Evolutionary conservation across 2,329 filamentous ascomycete genomes (phyloP), one percentile per base, ranked within the genome.

Genomic region (Arthrobotrys sinensis): DNA sequence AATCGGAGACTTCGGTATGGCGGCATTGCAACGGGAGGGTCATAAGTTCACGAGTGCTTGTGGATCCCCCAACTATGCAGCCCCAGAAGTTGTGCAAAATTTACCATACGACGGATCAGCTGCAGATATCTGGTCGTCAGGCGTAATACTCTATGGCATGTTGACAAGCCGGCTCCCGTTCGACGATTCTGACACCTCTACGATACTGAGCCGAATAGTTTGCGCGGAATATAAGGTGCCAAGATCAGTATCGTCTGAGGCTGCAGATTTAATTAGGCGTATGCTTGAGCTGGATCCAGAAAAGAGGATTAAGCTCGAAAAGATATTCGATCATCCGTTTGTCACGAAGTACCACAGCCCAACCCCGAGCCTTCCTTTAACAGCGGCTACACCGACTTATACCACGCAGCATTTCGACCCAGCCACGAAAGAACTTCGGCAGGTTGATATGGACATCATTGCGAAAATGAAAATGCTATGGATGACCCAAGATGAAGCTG

Each of bases 1-100:
- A 85, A 91, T 99, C 81, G 95, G 95, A 64, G 96, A 99, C 84
- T 99, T 99, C 84, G 95, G 96, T 48, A 97, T 99, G 94, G 96
- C 96, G 52, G 95, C 95, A 2, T 87, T 98, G 48, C 95, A 98
- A 83, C 92, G 92, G 2, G 88, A 90, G 24, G 91, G 90, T 7
- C 91, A 93, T 80, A 91, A 91, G 83, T 88, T 99, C 32, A 92
- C 90, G 71, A 98, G 96, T 0, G 93, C 95, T 3, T 99, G 96
- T 82, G 96, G 96, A 19, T 98, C 96, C 80, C 96, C 96, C 21
- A 96, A 98, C 84, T 99, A 99, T 82, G 95, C 95, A 16, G 94
- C 96, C 0, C 96, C 96, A 0, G 96, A 99, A 83, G 90, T 99
- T 38, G 91, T 97, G 79, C 90, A 90, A 80, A 91, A 91, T 46